Evolutionary conservation across 768 basidiomycete genomes (phyloP).

Genomic region (Russula griseocarnosa): DNA sequence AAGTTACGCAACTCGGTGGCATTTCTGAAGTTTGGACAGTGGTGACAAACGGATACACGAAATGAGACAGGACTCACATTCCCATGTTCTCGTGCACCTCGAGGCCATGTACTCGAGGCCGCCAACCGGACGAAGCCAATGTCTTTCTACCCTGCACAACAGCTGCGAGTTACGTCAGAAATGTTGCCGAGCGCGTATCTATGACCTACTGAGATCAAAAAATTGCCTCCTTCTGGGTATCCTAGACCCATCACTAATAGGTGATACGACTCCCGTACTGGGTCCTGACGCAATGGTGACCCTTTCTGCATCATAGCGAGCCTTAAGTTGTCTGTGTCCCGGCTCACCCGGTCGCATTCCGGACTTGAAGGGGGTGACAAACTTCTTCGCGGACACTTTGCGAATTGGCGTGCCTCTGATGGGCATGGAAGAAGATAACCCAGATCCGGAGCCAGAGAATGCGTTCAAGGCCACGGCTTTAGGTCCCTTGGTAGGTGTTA

Average conservation of each 20-base stretch:
- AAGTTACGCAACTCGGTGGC: constrained; percentile 18
- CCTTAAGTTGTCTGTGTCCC: constrained; percentile 33
- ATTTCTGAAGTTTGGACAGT: constrained; percentile 15
- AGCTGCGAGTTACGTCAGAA: not conserved
- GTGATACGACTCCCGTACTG: not conserved
- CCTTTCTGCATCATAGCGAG: constrained; percentile 5
- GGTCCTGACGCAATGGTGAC: not conserved
- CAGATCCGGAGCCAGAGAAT: not conserved
- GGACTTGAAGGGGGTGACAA: constrained; percentile 56
- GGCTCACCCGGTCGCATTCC: constrained; percentile 47
- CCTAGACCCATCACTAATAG: not conserved
- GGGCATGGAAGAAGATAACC: constrained; percentile 15
- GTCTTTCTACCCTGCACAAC: constrained; percentile 39
- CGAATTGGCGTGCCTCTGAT: constrained; percentile 10
- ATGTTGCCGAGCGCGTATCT: not conserved
- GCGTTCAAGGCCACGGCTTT: not conserved
- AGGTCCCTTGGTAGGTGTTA: constrained; percentile 14
- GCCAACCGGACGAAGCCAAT: constrained; percentile 47
- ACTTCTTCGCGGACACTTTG: constrained; percentile 35
- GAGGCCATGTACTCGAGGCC: constrained; percentile 45
- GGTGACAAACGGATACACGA: not conserved
- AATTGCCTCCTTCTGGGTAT: constrained; percentile 7
- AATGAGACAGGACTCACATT: constrained; percentile 39
- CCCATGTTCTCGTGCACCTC: constrained; percentile 48
- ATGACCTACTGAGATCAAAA: constrained; percentile 24